Conservation (phyloP, 768 basidiomycete genomes). For the Boletus edulis region DNA sequence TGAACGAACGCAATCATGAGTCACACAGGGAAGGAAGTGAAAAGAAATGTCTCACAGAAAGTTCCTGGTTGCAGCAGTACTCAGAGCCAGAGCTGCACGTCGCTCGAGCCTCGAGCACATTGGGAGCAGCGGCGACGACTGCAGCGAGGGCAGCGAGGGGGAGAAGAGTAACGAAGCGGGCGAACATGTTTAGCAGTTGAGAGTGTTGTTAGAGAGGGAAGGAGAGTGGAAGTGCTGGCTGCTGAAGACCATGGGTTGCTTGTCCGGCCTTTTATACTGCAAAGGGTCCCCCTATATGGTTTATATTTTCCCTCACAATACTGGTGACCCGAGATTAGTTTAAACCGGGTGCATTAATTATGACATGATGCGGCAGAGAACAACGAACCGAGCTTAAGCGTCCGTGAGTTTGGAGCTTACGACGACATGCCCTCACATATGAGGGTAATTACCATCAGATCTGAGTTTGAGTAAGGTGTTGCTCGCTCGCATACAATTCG, state of each 20-base stretch:
- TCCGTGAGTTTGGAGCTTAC: no score
- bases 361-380: not conserved
- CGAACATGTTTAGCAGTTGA: no score
- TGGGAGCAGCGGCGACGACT: not conserved
- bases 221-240: not conserved
- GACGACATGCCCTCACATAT: no score
- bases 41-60: not conserved
- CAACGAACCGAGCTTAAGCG: no score
- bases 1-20: not conserved
- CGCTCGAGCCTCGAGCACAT: not conserved
- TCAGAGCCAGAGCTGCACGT: not conserved
- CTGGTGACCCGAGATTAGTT: no score
- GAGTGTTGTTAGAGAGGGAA: not conserved
- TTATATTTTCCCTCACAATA: not conserved
- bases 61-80: not conserved
- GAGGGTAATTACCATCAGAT: no score
- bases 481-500: no score
- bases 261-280: not conserved
- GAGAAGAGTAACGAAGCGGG: not conserved
- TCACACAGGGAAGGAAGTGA: accelerated
- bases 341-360: not conserved
- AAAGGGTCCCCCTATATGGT: not conserved
- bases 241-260: not conserved
- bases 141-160: not conserved
- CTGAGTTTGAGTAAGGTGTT: no score